Evolutionary conservation across 805 yeast genomes (phyloP).

Genomic region (Candida ortonii): DNA sequence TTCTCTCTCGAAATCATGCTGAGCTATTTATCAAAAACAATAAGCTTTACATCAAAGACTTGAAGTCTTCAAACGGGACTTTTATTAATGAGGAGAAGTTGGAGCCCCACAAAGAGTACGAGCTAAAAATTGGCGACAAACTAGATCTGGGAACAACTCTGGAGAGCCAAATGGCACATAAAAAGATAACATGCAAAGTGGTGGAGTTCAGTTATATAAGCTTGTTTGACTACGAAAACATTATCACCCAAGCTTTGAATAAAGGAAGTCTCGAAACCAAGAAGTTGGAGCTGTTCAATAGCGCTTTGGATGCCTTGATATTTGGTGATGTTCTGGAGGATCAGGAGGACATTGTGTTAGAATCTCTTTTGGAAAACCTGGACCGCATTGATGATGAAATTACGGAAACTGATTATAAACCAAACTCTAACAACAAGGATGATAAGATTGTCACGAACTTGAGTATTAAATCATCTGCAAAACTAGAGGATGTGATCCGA

Average conservation of each 20-base stretch:
- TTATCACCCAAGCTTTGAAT: conserved; percentile 25
- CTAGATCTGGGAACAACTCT: conserved; percentile 94
- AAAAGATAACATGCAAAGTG: conserved; percentile 80
- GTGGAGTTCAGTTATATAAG: conserved; percentile 66
- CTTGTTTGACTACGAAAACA: conserved; percentile 30
- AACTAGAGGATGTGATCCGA: conserved; percentile 53
- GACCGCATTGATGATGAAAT: conserved; percentile 21
- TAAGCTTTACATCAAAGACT: conserved; percentile 70
- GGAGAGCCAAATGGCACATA: conserved; percentile 64
- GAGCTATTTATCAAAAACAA: conserved; percentile 70
- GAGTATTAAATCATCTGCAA: conserved; percentile 54
- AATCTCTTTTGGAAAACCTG: conserved; percentile 25
- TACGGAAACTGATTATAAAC: conserved; percentile 6
- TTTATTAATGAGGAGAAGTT: conserved; percentile 78
- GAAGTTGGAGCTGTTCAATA: conserved; percentile 33
- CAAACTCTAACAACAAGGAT: conserved; percentile 36
- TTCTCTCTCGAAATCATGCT: conserved; percentile 91
- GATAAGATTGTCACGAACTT: conserved; percentile 55
- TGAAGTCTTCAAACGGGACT: conserved; percentile 93
- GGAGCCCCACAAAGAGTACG: conserved; percentile 58
- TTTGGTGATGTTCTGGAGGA: conserved; percentile 37
- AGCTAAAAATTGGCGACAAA: conserved; percentile 74
- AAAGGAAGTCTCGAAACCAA: conserved; percentile 27
- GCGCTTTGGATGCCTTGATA: conserved; percentile 35
- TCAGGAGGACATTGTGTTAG: conserved; percentile 29